Evolutionary conservation across 352 stramenopile genomes (phyloP).

Genomic region (Phytophthora syringae): DNA sequence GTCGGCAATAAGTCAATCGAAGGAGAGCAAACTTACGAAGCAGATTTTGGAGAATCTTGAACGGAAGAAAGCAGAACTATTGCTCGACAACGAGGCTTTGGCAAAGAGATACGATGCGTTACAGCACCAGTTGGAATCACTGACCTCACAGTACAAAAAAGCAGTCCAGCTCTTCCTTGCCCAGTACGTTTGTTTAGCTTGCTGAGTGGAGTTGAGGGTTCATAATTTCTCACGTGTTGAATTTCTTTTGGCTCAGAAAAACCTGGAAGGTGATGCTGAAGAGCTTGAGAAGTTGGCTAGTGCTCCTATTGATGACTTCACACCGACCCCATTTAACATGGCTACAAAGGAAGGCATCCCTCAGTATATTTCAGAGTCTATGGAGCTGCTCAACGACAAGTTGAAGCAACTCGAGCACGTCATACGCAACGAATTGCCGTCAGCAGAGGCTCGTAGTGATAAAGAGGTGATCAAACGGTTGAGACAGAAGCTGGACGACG

Average conservation of each 20-base stretch:
- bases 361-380: conserved; percentile 55
- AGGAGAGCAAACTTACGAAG: conserved; percentile 65
- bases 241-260: conserved; percentile 40
- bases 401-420: conserved; percentile 63
- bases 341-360: conserved; percentile 66
- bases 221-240: not conserved
- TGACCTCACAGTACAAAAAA: conserved; percentile 79
- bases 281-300: conserved; percentile 58
- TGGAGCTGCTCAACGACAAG: conserved; percentile 53
- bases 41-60: conserved; percentile 74
- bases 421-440: conserved; percentile 55
- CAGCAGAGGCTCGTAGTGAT: conserved; percentile 31
- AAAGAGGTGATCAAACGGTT: conserved; percentile 60
- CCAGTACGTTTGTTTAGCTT: conserved; percentile 51
- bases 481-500: conserved; percentile 70
- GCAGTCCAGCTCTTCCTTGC: conserved; percentile 72
- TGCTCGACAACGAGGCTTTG: conserved; percentile 73
- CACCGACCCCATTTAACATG: conserved; percentile 67
- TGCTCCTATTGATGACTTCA: conserved; percentile 71
- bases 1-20: conserved; percentile 41
- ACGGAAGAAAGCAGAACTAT: conserved; percentile 61
- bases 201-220: not conserved
- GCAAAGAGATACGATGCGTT: conserved; percentile 60
- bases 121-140: conserved; percentile 64
- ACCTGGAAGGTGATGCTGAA: conserved; percentile 44